These are phyloP conservation scores for Endoconidiophora laricicola DNA, from an alignment of 2,329 filamentous ascomycete genomes.

Conservation along the genomic window DNA sequence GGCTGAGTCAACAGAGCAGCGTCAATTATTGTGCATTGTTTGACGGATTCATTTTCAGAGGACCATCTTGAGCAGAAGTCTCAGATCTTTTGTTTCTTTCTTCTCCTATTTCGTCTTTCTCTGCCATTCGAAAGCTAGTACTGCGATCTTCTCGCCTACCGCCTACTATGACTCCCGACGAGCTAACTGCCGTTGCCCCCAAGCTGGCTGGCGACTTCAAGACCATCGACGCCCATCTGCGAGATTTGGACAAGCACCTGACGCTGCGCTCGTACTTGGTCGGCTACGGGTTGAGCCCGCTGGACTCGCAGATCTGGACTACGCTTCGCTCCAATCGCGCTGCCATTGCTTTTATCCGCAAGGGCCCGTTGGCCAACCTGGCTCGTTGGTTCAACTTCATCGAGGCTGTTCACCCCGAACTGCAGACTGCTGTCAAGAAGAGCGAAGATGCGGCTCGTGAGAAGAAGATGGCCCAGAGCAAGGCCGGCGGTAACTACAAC, in stretches of 20 bases:
- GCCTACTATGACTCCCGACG: conserved; percentile 37
- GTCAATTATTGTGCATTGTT: too few species aligned
- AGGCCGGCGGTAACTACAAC: conserved; percentile 75
- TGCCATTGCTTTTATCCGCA: conserved; percentile 65
- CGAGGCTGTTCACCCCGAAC: conserved; percentile 65
- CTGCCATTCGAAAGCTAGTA: background rate
- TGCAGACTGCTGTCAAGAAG: conserved; percentile 51
- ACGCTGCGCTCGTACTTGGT: conserved; percentile 73
- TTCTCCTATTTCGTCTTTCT: background rate
- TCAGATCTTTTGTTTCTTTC: background rate
- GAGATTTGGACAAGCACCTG: conserved; percentile 71
- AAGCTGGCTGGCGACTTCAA: conserved; percentile 58
- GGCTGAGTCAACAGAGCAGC: conserved; percentile 5
- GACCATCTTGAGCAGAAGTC: too few species aligned
- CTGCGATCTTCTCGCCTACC: background rate
- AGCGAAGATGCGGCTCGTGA: conserved; percentile 52
- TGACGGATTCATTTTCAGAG: too few species aligned
- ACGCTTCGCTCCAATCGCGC: conserved; percentile 70
- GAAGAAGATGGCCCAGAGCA: conserved; percentile 52
- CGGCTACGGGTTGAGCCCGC: conserved; percentile 59
- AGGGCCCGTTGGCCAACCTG: conserved; percentile 59
- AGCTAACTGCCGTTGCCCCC: conserved; percentile 34
- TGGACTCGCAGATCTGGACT: conserved; percentile 71
- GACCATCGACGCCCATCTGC: conserved; percentile 55
- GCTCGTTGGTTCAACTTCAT: conserved; percentile 78